Percentiles rank a stretch among this genome's conserved stretches.
Conservation (phyloP, 805 yeast genomes). For the Candida railenensis region DNA sequence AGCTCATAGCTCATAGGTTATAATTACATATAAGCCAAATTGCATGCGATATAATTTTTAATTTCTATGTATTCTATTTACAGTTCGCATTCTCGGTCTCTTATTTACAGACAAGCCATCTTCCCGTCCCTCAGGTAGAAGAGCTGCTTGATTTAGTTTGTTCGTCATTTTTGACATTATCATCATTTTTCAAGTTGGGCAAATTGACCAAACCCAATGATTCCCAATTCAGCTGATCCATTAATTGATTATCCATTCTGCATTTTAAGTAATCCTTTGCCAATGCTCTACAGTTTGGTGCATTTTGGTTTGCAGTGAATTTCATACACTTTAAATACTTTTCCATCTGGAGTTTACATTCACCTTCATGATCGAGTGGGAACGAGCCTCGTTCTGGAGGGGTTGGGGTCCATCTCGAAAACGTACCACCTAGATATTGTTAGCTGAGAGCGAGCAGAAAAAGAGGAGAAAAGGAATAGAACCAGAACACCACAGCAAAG, state of each 20-base stretch:
- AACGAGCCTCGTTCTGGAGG: slow-evolving; percentile 98
- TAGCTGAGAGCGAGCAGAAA: background rate
- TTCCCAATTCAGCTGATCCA: slow-evolving; percentile 44
- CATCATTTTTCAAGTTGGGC: slow-evolving; percentile 20
- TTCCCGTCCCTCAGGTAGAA: background rate
- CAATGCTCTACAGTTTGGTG: slow-evolving; percentile 83
- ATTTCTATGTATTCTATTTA: no score
- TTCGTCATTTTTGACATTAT: background rate
- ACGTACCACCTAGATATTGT: slow-evolving; percentile 20
- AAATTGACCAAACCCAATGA: slow-evolving; percentile 41
- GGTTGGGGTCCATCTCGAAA: slow-evolving; percentile 61
- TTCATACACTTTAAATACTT: slow-evolving; percentile 78
- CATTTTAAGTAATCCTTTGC: slow-evolving; percentile 84
- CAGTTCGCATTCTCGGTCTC: no score
- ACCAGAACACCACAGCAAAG: background rate
- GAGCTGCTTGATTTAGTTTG: background rate
- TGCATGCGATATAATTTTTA: no score
- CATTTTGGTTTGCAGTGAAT: slow-evolving; percentile 75
- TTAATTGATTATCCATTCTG: slow-evolving; percentile 73
- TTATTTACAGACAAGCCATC: background rate
- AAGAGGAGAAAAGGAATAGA: slow-evolving; percentile 6
- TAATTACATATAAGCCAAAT: no score
- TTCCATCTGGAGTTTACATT: slow-evolving; percentile 74
- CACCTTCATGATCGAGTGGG: slow-evolving; percentile 86
- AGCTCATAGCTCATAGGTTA: no score